Evolutionary conservation across 306 rosid species (phyloP).

Genomic region (Sindora glabra): DNA sequence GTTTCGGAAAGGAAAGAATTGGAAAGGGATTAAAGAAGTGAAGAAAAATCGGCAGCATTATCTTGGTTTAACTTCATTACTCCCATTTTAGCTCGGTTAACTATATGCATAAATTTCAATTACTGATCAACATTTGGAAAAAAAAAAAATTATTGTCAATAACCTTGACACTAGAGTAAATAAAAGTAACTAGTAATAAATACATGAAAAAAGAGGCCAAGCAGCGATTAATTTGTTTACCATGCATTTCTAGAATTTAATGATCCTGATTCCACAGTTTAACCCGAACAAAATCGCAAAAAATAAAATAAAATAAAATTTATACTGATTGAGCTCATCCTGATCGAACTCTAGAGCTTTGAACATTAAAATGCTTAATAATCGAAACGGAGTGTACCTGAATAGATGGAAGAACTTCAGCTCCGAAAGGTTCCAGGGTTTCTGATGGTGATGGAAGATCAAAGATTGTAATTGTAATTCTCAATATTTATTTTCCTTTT

Average conservation of each 20-base stretch:
- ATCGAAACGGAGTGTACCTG: conserved; percentile 33
- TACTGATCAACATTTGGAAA: neutral
- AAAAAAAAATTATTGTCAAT: neutral
- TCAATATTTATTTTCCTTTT: neutral
- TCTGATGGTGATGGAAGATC: conserved; percentile 39
- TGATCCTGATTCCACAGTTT: neutral
- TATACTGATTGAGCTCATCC: neutral
- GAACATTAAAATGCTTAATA: neutral
- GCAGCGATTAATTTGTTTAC: neutral
- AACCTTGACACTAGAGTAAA: neutral
- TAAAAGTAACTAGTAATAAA: neutral
- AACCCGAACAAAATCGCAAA: neutral
- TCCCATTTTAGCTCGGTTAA: conserved; percentile 8
- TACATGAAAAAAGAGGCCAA: neutral
- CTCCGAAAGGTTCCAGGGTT: conserved; percentile 31
- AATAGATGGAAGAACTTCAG: conserved; percentile 20
- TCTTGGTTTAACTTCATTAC: conserved; percentile 15
- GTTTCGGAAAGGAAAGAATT: neutral
- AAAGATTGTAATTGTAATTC: conserved; percentile 20
- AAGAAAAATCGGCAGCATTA: conserved; percentile 1
- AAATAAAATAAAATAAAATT: neutral
- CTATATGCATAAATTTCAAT: neutral
- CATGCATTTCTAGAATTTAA: neutral
- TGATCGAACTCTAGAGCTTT: neutral
- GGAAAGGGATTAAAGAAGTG: neutral